Evolutionary conservation across 768 basidiomycete genomes (phyloP).

Genomic region (Pluteus cervinus): DNA sequence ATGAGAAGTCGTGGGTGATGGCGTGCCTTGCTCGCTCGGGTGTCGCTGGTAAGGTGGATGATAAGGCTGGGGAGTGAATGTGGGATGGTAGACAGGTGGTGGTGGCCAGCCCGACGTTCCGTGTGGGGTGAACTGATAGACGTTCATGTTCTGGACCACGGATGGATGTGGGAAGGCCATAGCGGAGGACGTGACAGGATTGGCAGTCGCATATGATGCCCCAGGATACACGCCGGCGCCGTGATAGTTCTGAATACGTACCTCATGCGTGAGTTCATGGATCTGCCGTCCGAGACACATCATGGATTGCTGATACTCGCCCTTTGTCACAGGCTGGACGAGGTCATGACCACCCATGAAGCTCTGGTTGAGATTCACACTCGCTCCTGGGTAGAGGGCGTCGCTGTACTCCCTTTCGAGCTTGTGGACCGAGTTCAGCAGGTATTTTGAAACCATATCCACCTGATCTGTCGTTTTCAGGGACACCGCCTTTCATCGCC

Average conservation of each 20-base stretch:
- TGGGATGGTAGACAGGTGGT: too few species aligned
- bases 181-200: too few species aligned
- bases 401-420: constrained; percentile 23
- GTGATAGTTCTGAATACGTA: neutral
- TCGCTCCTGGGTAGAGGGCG: constrained; percentile 19
- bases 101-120: too few species aligned
- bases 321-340: constrained; percentile 9
- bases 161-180: too few species aligned
- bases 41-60: too few species aligned
- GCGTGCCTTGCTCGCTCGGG: too few species aligned
- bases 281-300: constrained; percentile 5
- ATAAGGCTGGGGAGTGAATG: too few species aligned
- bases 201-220: too few species aligned
- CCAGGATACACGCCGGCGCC: too few species aligned
- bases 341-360: constrained; percentile 22
- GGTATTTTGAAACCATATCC: constrained; percentile 29
- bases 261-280: neutral
- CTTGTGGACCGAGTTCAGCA: constrained; percentile 25
- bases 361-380: constrained; percentile 12
- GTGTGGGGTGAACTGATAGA: too few species aligned
- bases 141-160: too few species aligned
- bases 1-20: too few species aligned
- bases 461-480: constrained; percentile 12
- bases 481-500: neutral
- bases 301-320: constrained; percentile 12